Evolutionary conservation across 2,329 filamentous ascomycete species (phyloP), one percentile per base, ranked within the genome.

Genomic region (Sporothrix brasiliensis): DNA sequence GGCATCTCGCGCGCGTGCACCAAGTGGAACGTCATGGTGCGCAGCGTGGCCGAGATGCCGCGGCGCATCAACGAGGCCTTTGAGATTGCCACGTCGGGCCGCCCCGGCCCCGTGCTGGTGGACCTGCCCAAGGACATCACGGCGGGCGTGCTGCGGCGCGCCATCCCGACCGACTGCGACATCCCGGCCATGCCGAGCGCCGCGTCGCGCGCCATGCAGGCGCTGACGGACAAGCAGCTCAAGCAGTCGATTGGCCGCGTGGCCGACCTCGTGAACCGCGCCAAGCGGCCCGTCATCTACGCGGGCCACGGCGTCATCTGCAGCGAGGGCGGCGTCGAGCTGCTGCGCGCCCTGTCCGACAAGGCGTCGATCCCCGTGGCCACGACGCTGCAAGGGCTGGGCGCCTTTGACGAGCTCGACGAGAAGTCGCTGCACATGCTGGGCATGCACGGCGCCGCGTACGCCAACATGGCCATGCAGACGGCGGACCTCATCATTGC

Each of bases 1-100:
- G 94, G 94, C 75, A 98, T 99, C 80, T 97, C 93, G 47, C 88
- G 94, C 77, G 90, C 94, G 24, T 97, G 94, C 86, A 97, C 94
- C 75, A 98, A 98, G 84, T 99, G 95, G 95, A 98, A 98, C 77
- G 93, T 97, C 72, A 96, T 98, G 93, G 93, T 97, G 65, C 97
- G 96, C 86, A 94, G 91, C 79, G 89, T 97, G 69, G 93, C 92
- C 67, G 95, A 99, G 82, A 86, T 99, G 70, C 95, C 95, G 67
- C 89, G 92, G 76, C 88, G 94, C 74, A 98, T 98, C 78, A 97
- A 97, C 80, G 95, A 98, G 83, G 95, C 95, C 65, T 98, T 98
- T 78, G 94, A 98, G 83, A 98, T 98, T 78, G 95, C 95, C 53
- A 98, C 93, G 54, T 95, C 91, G 76, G 95, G 95, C 72, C 89